Evolutionary conservation across 139 green algal species (phyloP).

Genomic region (Micractinium conductrix): DNA sequence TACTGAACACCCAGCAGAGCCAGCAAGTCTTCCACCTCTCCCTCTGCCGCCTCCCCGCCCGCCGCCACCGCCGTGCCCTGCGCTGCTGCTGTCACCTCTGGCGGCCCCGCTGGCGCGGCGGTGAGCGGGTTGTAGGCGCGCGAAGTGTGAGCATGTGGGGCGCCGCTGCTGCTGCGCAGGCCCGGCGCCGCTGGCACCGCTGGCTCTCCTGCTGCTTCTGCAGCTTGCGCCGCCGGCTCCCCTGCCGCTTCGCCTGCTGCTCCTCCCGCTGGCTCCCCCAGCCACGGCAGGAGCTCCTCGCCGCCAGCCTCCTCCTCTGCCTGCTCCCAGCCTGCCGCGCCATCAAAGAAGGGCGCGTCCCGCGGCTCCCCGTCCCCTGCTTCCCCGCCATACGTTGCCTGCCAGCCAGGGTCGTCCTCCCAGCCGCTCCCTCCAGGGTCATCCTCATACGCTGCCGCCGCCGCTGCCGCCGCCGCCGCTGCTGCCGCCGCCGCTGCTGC

Average conservation of each 20-base stretch:
- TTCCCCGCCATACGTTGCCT: not conserved
- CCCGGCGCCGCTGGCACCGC: not conserved
- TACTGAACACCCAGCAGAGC: slow-evolving; percentile 10
- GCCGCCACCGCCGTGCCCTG: not conserved
- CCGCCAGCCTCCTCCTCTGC: not conserved
- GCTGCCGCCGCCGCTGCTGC: not conserved
- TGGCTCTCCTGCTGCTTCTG: not conserved
- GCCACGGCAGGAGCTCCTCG: not conserved
- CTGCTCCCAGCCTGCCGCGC: too few relatives aligned
- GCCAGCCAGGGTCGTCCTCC: not conserved
- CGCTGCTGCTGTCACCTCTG: not conserved
- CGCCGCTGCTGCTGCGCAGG: not conserved
- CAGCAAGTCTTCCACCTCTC: slow-evolving; percentile 16
- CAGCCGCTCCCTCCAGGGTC: too few relatives aligned
- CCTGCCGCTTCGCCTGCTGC: not conserved
- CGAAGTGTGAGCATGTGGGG: not conserved
- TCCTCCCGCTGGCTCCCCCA: not conserved
- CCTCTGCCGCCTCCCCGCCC: not conserved
- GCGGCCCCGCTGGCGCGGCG: not conserved
- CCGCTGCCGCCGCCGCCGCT: not conserved
- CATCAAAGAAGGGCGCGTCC: not conserved
- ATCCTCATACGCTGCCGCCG: not conserved
- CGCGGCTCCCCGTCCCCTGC: not conserved
- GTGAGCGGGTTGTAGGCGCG: not conserved
- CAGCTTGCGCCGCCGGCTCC: not conserved